Base-by-base conservation (phyloP, 2,329 filamentous ascomycete genomes). In the Drechslerella dactyloides region DNA sequence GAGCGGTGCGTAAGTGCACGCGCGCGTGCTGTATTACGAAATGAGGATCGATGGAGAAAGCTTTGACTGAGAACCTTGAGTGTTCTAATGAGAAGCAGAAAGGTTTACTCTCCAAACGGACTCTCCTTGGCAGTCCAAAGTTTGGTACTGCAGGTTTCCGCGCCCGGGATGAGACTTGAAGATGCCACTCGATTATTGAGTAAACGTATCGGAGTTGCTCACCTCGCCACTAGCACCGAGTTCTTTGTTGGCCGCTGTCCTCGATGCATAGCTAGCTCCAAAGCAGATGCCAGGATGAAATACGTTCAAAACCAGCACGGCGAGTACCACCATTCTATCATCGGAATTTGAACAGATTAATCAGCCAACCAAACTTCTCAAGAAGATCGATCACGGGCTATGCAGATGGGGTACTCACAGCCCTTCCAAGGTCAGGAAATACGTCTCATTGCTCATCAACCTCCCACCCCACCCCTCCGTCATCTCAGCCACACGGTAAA, bases 401-500 rank as follows among this genome's bases (percentile, higher is more conserved):
- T n/a, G n/a, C n/a, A n/a, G 2, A 10, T 8, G 50, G 35, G 44
- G 21, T 33, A 66, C 63, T 66, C 35, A 82, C 68, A 64, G 79
- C 50, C 85, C 84, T 80, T 88, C 86, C 59, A 88, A 82, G 3
- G 79, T 83, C 70, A 87, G 82, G 77, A 88, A 87, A 64, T 85
- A 79, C 40, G 79, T 80, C 79, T 88, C 81, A 40, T 84, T 78
- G 35, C 76, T 78, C 77, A 88, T 87, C 75, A 90, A 78, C 21
- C 82, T 78, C 0, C 87, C 87, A 1, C 77, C 78, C 84, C 86
- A 91, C 0, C 88, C 88, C 58, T 84, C 81, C 73, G 83, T 85
- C 74, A 90, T 79, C 82, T 90, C 88, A 0, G 84, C 85, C 21
- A 89, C 84, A 61, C 89, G 84, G 78, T 86, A 90, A 46, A 86